Evolutionary conservation across 352 stramenopile species (phyloP).

Genomic region (Bremia lactucae): DNA sequence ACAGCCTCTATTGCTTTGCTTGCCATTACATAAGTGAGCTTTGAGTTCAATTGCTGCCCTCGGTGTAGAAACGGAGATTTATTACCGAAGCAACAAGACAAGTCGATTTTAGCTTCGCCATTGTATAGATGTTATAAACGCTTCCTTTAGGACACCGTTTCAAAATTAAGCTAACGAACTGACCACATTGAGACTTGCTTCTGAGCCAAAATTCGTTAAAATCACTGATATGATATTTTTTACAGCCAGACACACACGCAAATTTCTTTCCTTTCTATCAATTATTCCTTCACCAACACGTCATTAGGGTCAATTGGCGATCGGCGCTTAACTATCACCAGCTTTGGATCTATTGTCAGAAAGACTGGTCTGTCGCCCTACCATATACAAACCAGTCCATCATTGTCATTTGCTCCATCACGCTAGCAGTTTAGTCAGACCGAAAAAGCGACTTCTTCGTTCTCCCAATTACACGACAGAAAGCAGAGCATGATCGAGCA

Average conservation of each 20-base stretch:
- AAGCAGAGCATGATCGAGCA: constrained; percentile 77
- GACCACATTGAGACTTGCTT: constrained; percentile 75
- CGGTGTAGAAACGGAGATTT: constrained; percentile 83
- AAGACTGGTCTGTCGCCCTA: constrained; percentile 40
- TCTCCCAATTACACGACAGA: constrained; percentile 82
- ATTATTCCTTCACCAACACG: constrained; percentile 66
- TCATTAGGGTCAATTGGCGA: constrained; percentile 80
- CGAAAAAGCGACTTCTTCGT: constrained; percentile 79
- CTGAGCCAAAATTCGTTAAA: constrained; percentile 70
- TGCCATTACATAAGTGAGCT: constrained; percentile 79
- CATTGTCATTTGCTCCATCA: constrained; percentile 85
- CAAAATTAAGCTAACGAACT: constrained; percentile 83
- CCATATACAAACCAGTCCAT: constrained; percentile 81
- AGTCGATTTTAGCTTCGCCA: constrained; percentile 73
- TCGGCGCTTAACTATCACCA: constrained; percentile 63
- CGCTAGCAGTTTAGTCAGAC: constrained; percentile 71
- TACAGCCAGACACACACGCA: constrained; percentile 63
- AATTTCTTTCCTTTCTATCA: constrained; percentile 75
- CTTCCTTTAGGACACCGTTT: constrained; percentile 80
- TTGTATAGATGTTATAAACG: constrained; percentile 76
- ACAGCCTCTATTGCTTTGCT: constrained; percentile 76
- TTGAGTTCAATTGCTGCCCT: constrained; percentile 74
- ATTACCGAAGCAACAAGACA: constrained; percentile 75
- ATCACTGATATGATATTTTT: constrained; percentile 83
- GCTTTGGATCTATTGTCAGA: constrained; percentile 26